These are phyloP conservation scores for Flaveria sonorensis DNA, from an alignment of 129 eudicot genomes.

Conservation along the genomic window DNA sequence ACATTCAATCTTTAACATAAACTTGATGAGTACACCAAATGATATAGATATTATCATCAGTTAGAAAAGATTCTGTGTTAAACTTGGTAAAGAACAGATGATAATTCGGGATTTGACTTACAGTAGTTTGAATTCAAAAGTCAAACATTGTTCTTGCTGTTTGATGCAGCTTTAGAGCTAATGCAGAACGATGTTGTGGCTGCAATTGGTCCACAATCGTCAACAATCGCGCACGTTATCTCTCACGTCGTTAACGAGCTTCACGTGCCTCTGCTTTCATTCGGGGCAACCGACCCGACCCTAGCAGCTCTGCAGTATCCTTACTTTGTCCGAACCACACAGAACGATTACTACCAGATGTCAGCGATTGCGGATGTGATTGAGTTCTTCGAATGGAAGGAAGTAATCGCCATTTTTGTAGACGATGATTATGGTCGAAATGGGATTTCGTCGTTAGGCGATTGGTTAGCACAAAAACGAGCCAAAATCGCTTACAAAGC, in stretches of 20 bases:
- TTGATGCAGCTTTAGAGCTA: conserved; percentile 75
- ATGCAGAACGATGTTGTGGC: conserved; percentile 80
- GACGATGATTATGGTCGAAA: conserved; percentile 94
- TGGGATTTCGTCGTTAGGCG: conserved; percentile 74
- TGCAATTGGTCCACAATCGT: conserved; percentile 90
- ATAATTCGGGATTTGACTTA: neutral
- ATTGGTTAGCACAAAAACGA: conserved; percentile 71
- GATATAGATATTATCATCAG: neutral
- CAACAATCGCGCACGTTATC: conserved; percentile 85
- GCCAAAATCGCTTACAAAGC: conserved; percentile 84
- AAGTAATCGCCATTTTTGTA: conserved; percentile 74
- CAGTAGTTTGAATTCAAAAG: conserved; percentile 2
- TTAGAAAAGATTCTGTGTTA: neutral
- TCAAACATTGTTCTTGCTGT: neutral
- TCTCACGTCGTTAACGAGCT: conserved; percentile 79
- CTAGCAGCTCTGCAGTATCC: conserved; percentile 83
- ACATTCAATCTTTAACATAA: neutral
- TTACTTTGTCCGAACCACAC: conserved; percentile 79
- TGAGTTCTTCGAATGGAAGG: conserved; percentile 73
- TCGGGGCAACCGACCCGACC: conserved; percentile 91
- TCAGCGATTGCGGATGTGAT: conserved; percentile 76
- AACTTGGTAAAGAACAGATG: neutral
- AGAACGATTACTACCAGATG: conserved; percentile 84
- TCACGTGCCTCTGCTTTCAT: conserved; percentile 83
- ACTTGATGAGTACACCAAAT: neutral